These are phyloP conservation scores for Waitea zeae DNA, from an alignment of 1,284 basidiomycete species.

Conservation along the genomic window DNA sequence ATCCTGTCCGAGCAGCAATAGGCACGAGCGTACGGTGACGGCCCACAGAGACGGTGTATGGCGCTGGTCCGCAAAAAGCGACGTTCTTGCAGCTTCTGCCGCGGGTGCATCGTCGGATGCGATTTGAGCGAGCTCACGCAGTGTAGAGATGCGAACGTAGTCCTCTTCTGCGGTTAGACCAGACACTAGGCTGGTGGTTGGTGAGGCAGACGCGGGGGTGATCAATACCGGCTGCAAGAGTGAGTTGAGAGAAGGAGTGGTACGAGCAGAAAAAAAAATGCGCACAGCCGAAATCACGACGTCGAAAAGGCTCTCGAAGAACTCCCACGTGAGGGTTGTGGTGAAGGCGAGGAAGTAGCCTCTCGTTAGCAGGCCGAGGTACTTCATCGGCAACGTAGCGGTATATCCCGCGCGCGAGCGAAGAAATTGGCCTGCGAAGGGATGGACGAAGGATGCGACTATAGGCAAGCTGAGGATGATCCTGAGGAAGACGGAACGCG, in stretches of 20 bases:
- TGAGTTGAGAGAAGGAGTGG: background rate
- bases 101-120: conserved; percentile 21
- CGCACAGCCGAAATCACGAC: conserved; percentile 26
- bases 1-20: conserved; percentile 45
- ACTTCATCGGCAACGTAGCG: conserved; percentile 25
- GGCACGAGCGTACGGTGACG: conserved; percentile 35
- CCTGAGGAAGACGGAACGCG: conserved; percentile 27
- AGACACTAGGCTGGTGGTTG: conserved; percentile 40
- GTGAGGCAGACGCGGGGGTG: conserved; percentile 31
- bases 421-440: conserved; percentile 45
- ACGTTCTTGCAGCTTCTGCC: conserved; percentile 25
- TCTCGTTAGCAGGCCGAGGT: conserved; percentile 25
- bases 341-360: conserved; percentile 30
- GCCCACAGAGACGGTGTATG: conserved; percentile 48
- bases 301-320: conserved; percentile 40
- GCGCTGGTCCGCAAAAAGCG: conserved; percentile 56
- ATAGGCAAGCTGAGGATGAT: conserved; percentile 34
- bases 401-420: conserved; percentile 12
- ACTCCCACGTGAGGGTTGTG: conserved; percentile 41
- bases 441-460: conserved; percentile 27
- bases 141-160: conserved; percentile 39
- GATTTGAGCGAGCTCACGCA: conserved; percentile 30
- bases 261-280: background rate
- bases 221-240: conserved; percentile 19
- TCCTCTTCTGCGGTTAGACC: conserved; percentile 16